Evolutionary conservation across 108 stramenopile species (phyloP).

Genomic region (Stephanodiscus minutulus): DNA sequence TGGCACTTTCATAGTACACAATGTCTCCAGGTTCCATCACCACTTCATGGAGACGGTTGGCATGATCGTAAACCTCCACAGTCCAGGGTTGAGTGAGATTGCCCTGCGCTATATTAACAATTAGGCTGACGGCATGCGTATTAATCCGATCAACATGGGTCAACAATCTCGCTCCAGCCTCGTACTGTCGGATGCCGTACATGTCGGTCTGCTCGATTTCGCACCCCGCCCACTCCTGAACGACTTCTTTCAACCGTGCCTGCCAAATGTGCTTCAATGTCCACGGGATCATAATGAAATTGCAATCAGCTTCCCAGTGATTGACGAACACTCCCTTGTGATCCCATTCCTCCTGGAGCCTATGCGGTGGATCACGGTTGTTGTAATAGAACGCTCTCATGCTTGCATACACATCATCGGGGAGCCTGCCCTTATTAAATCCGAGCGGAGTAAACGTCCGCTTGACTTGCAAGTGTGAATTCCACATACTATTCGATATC

Average conservation of each 20-base stretch:
- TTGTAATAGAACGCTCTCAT: slow-evolving; percentile 87
- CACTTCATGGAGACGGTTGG: slow-evolving; percentile 69
- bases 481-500: slow-evolving; percentile 57
- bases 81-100: slow-evolving; percentile 79
- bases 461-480: slow-evolving; percentile 45
- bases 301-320: slow-evolving; percentile 83
- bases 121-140: slow-evolving; percentile 88
- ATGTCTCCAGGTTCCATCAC: slow-evolving; percentile 83
- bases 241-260: slow-evolving; percentile 59
- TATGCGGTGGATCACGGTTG: slow-evolving; percentile 60
- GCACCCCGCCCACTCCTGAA: slow-evolving; percentile 84
- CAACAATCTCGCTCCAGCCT: slow-evolving; percentile 81
- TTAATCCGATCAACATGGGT: slow-evolving; percentile 87
- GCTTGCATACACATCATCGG: slow-evolving; percentile 71
- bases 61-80: slow-evolving; percentile 79
- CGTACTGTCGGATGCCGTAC: slow-evolving; percentile 91
- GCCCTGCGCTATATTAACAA: slow-evolving; percentile 91
- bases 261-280: slow-evolving; percentile 72
- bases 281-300: slow-evolving; percentile 80
- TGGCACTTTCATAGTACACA: slow-evolving; percentile 92
- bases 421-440: slow-evolving; percentile 67
- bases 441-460: slow-evolving; percentile 72
- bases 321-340: slow-evolving; percentile 85
- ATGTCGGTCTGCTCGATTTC: slow-evolving; percentile 87
- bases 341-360: slow-evolving; percentile 79